These are phyloP conservation scores for Mycena alexandri DNA, from an alignment of 768 basidiomycete genomes.

Conservation along the genomic window DNA sequence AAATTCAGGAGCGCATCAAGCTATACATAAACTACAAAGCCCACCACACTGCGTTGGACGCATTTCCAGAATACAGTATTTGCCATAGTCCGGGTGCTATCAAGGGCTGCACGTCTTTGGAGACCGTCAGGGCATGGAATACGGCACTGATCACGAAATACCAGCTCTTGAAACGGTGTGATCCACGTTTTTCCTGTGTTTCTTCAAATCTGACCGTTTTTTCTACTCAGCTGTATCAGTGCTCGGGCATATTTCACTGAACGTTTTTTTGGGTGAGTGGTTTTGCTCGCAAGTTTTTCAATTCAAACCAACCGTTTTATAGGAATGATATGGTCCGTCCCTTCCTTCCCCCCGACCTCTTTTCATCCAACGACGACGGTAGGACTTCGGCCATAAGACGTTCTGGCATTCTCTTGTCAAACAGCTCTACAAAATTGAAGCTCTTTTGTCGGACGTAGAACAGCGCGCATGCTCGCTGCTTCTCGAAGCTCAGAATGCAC, in stretches of 20 bases:
- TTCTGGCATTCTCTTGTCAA: constrained; percentile 52
- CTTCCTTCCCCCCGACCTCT: constrained; percentile 23
- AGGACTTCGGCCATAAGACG: constrained; percentile 56
- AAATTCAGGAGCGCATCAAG: constrained; percentile 49
- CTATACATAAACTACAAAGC: constrained; percentile 53
- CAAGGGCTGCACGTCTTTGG: constrained; percentile 45
- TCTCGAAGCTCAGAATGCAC: constrained; percentile 49
- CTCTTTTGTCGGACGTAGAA: constrained; percentile 48
- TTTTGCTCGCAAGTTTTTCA: not conserved
- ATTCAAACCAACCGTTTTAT: constrained; percentile 18
- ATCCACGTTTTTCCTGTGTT: not conserved
- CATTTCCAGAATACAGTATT: constrained; percentile 43
- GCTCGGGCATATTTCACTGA: constrained; percentile 54
- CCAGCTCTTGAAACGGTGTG: constrained; percentile 48
- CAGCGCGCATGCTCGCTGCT: constrained; percentile 50
- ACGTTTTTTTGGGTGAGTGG: constrained; percentile 56
- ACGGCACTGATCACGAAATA: constrained; percentile 47
- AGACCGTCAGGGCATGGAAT: constrained; percentile 50
- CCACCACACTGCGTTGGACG: constrained; percentile 47
- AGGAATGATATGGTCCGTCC: constrained; percentile 52
- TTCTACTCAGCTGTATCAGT: constrained; percentile 49
- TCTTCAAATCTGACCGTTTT: not conserved
- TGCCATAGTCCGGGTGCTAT: constrained; percentile 43
- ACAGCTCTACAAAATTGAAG: constrained; percentile 47
- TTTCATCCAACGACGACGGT: constrained; percentile 24